A percentile compares a stretch with the other conserved stretches of the same genome.
These are phyloP conservation scores for Aspergillus fructus DNA, from an alignment of 2,329 filamentous ascomycete genomes.

Conservation along the genomic window DNA sequence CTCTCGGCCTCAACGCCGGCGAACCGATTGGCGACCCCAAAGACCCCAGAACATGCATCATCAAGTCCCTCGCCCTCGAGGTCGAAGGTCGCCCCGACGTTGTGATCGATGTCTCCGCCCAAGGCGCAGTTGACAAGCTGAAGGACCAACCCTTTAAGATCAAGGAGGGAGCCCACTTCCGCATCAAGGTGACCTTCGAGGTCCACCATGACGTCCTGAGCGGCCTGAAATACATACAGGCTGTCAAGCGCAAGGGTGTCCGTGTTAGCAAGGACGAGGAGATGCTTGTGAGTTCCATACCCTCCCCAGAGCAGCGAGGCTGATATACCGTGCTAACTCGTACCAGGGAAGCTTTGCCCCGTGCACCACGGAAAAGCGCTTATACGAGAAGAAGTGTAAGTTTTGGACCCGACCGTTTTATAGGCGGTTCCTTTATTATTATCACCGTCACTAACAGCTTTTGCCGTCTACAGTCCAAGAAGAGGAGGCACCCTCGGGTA, in stretches of 20 bases:
- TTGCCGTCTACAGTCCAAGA: slow-evolving; percentile 67
- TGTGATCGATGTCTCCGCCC: slow-evolving; percentile 77
- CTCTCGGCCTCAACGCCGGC: slow-evolving; percentile 77
- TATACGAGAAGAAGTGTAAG: slow-evolving; percentile 92
- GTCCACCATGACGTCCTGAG: slow-evolving; percentile 96
- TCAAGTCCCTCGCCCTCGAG: slow-evolving; percentile 85
- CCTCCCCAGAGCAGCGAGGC: not conserved
- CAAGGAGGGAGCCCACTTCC: slow-evolving; percentile 92
- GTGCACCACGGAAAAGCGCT: slow-evolving; percentile 80
- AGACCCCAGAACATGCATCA: slow-evolving; percentile 89
- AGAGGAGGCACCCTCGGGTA: slow-evolving; percentile 88
- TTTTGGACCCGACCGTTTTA: not conserved
- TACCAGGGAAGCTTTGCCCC: slow-evolving; percentile 83
- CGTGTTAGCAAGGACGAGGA: slow-evolving; percentile 90
- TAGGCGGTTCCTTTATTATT: not conserved
- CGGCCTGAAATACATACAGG: slow-evolving; percentile 92
- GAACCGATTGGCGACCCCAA: slow-evolving; percentile 71
- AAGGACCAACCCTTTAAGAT: slow-evolving; percentile 95
- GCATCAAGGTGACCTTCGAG: slow-evolving; percentile 91
- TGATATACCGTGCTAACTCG: slow-evolving; percentile 34
- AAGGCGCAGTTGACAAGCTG: slow-evolving; percentile 72
- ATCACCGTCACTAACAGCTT: not conserved
- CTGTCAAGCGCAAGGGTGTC: slow-evolving; percentile 86
- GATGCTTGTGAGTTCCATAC: slow-evolving; percentile 75
- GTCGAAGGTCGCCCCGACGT: slow-evolving; percentile 79